These are phyloP conservation scores for Diaporthe ampelina DNA, from an alignment of 2,329 filamentous ascomycete genomes.

Conservation along the genomic window DNA sequence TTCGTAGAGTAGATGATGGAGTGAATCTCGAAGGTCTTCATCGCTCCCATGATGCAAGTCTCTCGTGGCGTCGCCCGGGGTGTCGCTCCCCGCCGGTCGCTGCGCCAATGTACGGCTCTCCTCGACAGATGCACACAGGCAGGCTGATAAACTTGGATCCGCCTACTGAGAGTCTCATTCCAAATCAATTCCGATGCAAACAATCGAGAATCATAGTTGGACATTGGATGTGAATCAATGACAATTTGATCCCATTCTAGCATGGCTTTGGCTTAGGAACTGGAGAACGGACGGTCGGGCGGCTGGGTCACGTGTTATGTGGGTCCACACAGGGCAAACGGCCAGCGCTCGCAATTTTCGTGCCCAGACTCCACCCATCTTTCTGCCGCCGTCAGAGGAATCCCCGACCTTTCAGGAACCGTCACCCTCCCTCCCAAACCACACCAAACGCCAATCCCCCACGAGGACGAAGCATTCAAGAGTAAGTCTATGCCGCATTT, in stretches of 20 bases:
- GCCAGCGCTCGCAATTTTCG: constrained; percentile 23
- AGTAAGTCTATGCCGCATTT: constrained; percentile 62
- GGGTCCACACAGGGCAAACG: constrained; percentile 14
- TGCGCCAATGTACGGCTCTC: background rate
- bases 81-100: background rate
- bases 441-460: constrained; percentile 46
- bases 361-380: constrained; percentile 45
- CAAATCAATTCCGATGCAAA: background rate
- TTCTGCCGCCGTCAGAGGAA: constrained; percentile 52
- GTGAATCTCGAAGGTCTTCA: too few relatives aligned
- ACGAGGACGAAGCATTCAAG: constrained; percentile 67
- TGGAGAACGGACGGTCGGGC: background rate
- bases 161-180: background rate
- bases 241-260: background rate
- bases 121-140: background rate
- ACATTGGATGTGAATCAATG: background rate
- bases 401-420: constrained; percentile 38
- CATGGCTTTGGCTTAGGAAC: too few relatives aligned
- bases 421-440: constrained; percentile 49
- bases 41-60: too few relatives aligned
- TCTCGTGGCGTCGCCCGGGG: background rate
- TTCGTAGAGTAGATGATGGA: too few relatives aligned
- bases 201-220: background rate
- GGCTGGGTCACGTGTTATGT: constrained; percentile 6
- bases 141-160: background rate